Percentiles rank a stretch among this genome's conserved stretches.
These are phyloP conservation scores for Alternaria tenuissima DNA, from an alignment of 2,329 filamentous ascomycete species.

Conservation along the genomic window DNA sequence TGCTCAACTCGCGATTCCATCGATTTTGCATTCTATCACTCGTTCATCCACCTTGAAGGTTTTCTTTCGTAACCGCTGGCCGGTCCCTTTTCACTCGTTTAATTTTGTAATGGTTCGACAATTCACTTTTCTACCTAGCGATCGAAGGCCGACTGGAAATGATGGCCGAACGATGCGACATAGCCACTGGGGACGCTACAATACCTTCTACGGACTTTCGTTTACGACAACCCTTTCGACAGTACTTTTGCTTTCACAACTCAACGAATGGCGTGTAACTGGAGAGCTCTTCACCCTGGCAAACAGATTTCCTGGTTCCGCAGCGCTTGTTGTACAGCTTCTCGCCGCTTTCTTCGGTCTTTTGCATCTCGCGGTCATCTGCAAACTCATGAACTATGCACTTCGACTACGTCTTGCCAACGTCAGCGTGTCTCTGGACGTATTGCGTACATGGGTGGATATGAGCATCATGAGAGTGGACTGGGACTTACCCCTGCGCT, in stretches of 20 bases:
- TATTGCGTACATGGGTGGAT: slow-evolving; percentile 40
- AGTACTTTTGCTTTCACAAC: slow-evolving; percentile 2
- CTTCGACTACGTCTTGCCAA: slow-evolving; percentile 33
- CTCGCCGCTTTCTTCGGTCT: slow-evolving; percentile 40
- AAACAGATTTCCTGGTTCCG: slow-evolving; percentile 33
- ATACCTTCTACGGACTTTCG: slow-evolving; percentile 38
- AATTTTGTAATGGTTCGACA: slow-evolving; percentile 29
- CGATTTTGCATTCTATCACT: slow-evolving; percentile 2
- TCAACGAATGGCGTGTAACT: slow-evolving; percentile 32
- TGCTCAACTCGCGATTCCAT: neutral
- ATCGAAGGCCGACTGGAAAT: slow-evolving; percentile 15
- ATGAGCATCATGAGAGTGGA: slow-evolving; percentile 36
- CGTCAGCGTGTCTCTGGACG: slow-evolving; percentile 37
- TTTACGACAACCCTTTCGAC: slow-evolving; percentile 32
- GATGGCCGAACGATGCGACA: slow-evolving; percentile 28
- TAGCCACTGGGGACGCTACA: slow-evolving; percentile 36
- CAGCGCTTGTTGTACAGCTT: slow-evolving; percentile 36
- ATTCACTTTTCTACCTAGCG: slow-evolving; percentile 28
- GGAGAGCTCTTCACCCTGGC: slow-evolving; percentile 29
- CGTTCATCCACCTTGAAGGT: slow-evolving; percentile 3
- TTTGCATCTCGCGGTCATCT: slow-evolving; percentile 38
- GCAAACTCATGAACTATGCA: slow-evolving; percentile 41
- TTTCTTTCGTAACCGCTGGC: slow-evolving; percentile 24
- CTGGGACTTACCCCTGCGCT: slow-evolving; percentile 40
- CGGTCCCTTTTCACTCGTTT: slow-evolving; percentile 18